A percentile compares a stretch with the other conserved stretches of the same genome.
phyloP scores from a whole-genome alignment of 768 basidiomycete species.

The Lentinula sp. region DNA sequence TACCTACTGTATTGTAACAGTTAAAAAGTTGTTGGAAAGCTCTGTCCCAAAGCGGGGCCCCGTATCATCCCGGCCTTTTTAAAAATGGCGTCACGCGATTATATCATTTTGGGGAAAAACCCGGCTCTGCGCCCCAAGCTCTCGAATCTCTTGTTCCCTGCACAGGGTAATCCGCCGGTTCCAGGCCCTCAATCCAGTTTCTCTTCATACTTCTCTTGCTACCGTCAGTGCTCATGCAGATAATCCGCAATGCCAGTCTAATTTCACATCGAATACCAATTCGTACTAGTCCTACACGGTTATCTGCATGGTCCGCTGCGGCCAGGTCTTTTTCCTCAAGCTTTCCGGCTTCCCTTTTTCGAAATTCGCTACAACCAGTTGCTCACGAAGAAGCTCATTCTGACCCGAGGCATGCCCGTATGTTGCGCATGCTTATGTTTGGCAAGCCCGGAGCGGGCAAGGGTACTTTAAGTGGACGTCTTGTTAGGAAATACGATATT shows the following conservation, averaged over 20 bases:
- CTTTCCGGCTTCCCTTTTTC: conserved; percentile 1
- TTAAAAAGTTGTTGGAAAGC: too few relatives aligned
- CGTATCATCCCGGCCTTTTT: background rate
- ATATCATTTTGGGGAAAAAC: background rate
- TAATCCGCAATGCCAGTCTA: conserved; percentile 1
- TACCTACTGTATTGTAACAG: too few relatives aligned
- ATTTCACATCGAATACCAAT: background rate
- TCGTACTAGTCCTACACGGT: background rate
- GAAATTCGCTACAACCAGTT: conserved; percentile 3
- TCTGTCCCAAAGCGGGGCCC: too few relatives aligned
- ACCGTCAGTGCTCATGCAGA: background rate
- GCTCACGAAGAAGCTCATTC: conserved; percentile 30
- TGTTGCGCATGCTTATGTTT: conserved; percentile 71
- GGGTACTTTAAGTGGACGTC: conserved; percentile 72
- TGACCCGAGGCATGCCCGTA: conserved; percentile 94
- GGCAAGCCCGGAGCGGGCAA: conserved; percentile 83
- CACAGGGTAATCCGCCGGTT: background rate
- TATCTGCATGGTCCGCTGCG: background rate
- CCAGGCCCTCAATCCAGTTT: background rate
- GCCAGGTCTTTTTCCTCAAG: conserved; percentile 1
- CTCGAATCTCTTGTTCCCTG: background rate
- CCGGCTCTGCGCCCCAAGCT: background rate
- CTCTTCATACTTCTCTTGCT: background rate
- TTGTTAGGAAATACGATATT: conserved; percentile 79
- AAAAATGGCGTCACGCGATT: background rate